phyloP scores from a whole-genome alignment of 345 rosid species.

The Eucalyptus viminalis region DNA sequence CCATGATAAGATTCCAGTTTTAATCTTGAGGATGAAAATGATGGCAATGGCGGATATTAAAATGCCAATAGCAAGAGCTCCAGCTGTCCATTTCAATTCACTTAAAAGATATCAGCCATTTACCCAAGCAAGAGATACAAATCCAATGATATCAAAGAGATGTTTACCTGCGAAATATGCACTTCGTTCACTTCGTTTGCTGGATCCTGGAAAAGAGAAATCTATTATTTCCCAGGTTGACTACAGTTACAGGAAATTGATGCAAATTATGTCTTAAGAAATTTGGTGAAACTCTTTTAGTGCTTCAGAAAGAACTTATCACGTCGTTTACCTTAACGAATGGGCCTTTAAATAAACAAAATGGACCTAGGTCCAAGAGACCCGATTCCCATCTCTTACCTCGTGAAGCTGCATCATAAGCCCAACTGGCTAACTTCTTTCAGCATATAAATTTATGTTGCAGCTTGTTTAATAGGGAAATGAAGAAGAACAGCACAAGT shows the following conservation, averaged over 20 bases:
- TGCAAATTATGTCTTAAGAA: not conserved
- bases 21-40: not conserved
- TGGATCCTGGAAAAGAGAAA: not conserved
- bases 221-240: not conserved
- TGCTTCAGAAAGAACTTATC: not conserved
- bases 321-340: not conserved
- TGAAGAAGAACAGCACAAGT: no score
- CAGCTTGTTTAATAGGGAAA: not conserved
- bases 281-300: not conserved
- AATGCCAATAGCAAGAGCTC: not conserved
- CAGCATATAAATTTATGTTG: not conserved
- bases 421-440: not conserved
- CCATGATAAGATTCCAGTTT: not conserved
- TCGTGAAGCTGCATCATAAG: not conserved
- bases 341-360: not conserved
- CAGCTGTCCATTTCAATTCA: not conserved
- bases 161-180: not conserved
- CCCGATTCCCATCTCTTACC: not conserved
- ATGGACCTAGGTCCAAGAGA: not conserved
- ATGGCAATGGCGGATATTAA: not conserved
- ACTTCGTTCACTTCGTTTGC: not conserved
- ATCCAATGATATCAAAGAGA: not conserved
- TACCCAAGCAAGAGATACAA: not conserved
- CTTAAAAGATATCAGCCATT: not conserved
- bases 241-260: not conserved